Evolutionary conservation across 352 stramenopile species (phyloP).

Genomic region (Phytopythium chamaehyphon): DNA sequence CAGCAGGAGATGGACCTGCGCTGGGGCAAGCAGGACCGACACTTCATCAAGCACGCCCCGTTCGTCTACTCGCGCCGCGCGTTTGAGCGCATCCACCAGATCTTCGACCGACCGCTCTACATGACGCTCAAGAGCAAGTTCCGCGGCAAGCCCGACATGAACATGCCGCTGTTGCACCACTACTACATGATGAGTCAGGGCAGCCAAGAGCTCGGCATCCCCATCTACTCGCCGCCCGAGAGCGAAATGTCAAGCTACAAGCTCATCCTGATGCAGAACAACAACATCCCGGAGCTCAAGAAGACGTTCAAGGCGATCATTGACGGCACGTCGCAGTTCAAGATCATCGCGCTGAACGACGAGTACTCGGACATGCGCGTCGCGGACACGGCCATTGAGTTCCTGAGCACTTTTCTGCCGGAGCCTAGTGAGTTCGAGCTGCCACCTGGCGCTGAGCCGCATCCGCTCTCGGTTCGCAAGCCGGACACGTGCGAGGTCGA

Average conservation of each 20-base stretch:
- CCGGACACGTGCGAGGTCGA: conserved; percentile 76
- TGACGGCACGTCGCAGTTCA: conserved; percentile 38
- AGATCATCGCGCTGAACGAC: conserved; percentile 79
- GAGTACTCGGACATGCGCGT: conserved; percentile 58
- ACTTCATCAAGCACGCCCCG: conserved; percentile 83
- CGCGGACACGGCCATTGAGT: conserved; percentile 43
- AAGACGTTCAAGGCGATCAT: conserved; percentile 27
- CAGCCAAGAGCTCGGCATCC: conserved; percentile 43
- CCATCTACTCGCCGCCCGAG: conserved; percentile 7
- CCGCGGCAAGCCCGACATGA: conserved; percentile 65
- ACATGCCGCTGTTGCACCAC: conserved; percentile 79
- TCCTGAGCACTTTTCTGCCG: conserved; percentile 62
- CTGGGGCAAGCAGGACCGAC: conserved; percentile 83
- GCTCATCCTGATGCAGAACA: conserved; percentile 63
- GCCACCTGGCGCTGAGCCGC: conserved; percentile 6
- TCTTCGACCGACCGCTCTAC: conserved; percentile 52
- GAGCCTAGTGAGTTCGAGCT: conserved; percentile 54
- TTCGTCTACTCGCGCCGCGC: conserved; percentile 74
- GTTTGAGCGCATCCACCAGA: conserved; percentile 75
- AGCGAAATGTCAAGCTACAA: conserved; percentile 3
- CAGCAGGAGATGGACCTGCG: conserved; percentile 54
- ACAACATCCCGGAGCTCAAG: conserved; percentile 26
- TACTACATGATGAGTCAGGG: conserved; percentile 86
- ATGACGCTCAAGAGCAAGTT: conserved; percentile 57
- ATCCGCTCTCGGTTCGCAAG: conserved; percentile 56